These are phyloP conservation scores for Noccaea caerulescens DNA, from an alignment of 345 rosid genomes.

Conservation along the genomic window DNA sequence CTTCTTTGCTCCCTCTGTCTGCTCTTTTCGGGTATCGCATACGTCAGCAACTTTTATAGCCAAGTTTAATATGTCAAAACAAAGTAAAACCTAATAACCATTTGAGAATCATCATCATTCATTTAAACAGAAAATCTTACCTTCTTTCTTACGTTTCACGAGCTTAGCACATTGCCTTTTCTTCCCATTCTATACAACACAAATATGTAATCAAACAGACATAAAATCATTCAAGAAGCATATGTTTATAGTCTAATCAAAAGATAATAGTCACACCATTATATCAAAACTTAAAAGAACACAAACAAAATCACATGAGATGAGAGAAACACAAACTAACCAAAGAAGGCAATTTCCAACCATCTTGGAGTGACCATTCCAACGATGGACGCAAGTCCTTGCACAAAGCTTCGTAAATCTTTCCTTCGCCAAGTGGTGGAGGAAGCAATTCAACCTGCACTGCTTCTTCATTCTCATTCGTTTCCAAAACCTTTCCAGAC, in stretches of 20 bases:
- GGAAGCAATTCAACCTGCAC: conserved; percentile 37
- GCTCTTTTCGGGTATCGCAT: neutral
- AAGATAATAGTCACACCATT: neutral
- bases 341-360: conserved; percentile 39
- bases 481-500: conserved; percentile 18
- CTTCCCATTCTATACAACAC: conserved; percentile 23
- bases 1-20: conserved; percentile 1
- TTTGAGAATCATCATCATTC: neutral
- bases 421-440: conserved; percentile 35
- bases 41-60: neutral
- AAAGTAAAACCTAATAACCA: neutral
- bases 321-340: conserved; percentile 13
- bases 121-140: conserved; percentile 13
- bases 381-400: conserved; percentile 35
- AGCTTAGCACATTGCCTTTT: conserved; percentile 27
- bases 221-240: neutral
- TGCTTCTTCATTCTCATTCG: neutral
- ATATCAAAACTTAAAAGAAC: neutral
- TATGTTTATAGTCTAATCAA: neutral
- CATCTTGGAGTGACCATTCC: conserved; percentile 34
- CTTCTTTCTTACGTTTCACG: conserved; percentile 16
- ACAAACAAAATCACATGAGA: neutral
- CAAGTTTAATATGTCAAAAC: neutral
- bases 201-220: neutral
- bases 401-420: neutral